These are phyloP conservation scores for Orbilia oligospora DNA, from an alignment of 2,329 filamentous ascomycete species.

Conservation along the genomic window DNA sequence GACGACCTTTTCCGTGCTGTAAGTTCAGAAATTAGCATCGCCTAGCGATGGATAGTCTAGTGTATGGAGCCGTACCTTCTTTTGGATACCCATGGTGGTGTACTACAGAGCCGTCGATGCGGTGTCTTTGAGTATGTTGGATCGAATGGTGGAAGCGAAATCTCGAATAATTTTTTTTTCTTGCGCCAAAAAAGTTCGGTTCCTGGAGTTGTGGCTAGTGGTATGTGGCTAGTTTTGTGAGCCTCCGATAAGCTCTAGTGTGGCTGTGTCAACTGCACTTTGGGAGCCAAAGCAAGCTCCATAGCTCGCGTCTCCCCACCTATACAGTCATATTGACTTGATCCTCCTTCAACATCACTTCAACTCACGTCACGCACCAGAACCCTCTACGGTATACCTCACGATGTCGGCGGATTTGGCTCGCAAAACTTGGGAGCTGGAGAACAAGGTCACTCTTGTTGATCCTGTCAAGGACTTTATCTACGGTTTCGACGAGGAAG, in stretches of 20 bases:
- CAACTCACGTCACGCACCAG: conserved; percentile 2
- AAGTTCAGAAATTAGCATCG: conserved; percentile 60
- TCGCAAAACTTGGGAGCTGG: conserved; percentile 77
- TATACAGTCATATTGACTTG: conserved; percentile 39
- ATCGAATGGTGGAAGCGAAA: conserved; percentile 35
- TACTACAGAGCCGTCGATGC: conserved; percentile 28
- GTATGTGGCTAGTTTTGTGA: conserved; percentile 60
- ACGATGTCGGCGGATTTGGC: conserved; percentile 54
- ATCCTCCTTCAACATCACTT: conserved; percentile 35
- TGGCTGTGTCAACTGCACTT: conserved; percentile 47
- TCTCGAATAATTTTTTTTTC: conserved; percentile 46
- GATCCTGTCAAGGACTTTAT: conserved; percentile 91
- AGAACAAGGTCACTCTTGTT: conserved; percentile 86
- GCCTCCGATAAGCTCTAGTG: conserved; percentile 33
- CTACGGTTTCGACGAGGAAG: conserved; percentile 81
- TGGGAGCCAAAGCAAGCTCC: conserved; percentile 44
- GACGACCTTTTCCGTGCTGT: conserved; percentile 92
- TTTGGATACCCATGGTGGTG: conserved; percentile 87
- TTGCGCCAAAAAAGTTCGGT: conserved; percentile 68
- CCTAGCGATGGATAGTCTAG: conserved; percentile 22
- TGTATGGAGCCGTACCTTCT: conserved; percentile 75
- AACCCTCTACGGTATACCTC: conserved; percentile 13
- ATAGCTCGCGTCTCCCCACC: conserved; percentile 60
- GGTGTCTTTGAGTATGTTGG: conserved; percentile 31
- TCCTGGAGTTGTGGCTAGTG: conserved; percentile 69